Evolutionary conservation across 768 basidiomycete genomes (phyloP), one percentile per base, ranked within the genome.

Genomic region (Strobilomyces echinocephalus): DNA sequence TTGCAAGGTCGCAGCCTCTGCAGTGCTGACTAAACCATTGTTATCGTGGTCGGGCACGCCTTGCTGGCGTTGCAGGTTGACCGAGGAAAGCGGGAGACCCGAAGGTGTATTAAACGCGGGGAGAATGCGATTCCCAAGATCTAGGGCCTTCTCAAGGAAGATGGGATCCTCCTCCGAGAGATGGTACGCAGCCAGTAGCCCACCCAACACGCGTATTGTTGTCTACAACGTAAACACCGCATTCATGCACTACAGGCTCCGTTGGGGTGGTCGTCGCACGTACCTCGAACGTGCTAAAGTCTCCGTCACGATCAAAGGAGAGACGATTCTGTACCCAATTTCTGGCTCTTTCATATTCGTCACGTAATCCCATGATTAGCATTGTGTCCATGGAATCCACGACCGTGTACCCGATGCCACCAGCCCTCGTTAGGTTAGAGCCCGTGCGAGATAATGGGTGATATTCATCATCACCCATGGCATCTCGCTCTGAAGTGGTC

Each of bases 201-300:
- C 95, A 9, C 95, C 95, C 4, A 98, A 76, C 1, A 95, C 81
- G 21, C 95, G 85, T 49, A 97, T 97, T 0, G 93, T 97, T 1
- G 90, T 94, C 91, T 95, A 57, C 12, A 39, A 44, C 33, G 44
- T 38, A 42, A 36, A 56, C 31, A 38, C 50, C 46, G n/a, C 54
- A 52, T 52, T 52, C 36, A 20, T 38, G 40, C 40, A 38, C 18
- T 8, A 42, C 31, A 45, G 30, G 8, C n/a, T 14, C 46, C 14
- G 21, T 36, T 24, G 21, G 42, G 31, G 20, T 38, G 38, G 43
- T 18, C 38, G 46, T 36, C 42, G 18, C 45, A 56, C 83, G 40
- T 56, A 91, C 93, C 78, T 97, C 95, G 61, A 98, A 98, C 0
- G 91, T 93, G 67, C 85, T 97, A 67, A 88, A 90, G 30, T 78